Percentiles rank a stretch among this genome's conserved stretches.
Evolutionary conservation across 805 yeast genomes (phyloP).

Genomic region (Hanseniaspora occidentalis): DNA sequence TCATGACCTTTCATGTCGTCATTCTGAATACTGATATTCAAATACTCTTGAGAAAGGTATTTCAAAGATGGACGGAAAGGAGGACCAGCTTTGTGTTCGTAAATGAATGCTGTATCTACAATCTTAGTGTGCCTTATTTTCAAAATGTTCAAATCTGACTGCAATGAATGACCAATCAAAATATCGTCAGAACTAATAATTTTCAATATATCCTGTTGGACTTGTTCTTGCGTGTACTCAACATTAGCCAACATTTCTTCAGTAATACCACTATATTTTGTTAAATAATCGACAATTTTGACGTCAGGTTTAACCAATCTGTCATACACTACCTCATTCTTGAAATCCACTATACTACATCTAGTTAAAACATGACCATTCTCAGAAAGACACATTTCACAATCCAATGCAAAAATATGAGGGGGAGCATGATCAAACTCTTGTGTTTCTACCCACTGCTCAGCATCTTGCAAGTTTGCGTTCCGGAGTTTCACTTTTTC

Average conservation of each 20-base stretch:
- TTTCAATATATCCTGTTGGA: slow-evolving; percentile 43
- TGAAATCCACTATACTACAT: slow-evolving; percentile 58
- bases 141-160: slow-evolving; percentile 66
- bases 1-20: slow-evolving; percentile 63
- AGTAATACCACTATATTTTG: slow-evolving; percentile 81
- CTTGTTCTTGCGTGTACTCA: slow-evolving; percentile 51
- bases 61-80: slow-evolving; percentile 70
- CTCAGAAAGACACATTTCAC: slow-evolving; percentile 78
- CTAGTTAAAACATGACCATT: slow-evolving; percentile 61
- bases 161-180: slow-evolving; percentile 81
- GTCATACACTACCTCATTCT: slow-evolving; percentile 51
- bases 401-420: slow-evolving; percentile 70
- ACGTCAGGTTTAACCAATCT: slow-evolving; percentile 67
- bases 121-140: slow-evolving; percentile 58
- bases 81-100: slow-evolving; percentile 72
- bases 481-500: slow-evolving; percentile 9
- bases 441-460: slow-evolving; percentile 8
- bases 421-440: slow-evolving; percentile 47
- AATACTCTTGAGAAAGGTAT: slow-evolving; percentile 47
- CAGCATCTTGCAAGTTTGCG: slow-evolving; percentile 4
- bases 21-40: slow-evolving; percentile 51
- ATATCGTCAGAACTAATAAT: slow-evolving; percentile 48
- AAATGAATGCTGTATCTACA: slow-evolving; percentile 69
- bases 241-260: slow-evolving; percentile 49
- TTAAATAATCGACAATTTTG: slow-evolving; percentile 67